Conservation (phyloP, 768 basidiomycete genomes). For the Termitomyces sp. region DNA sequence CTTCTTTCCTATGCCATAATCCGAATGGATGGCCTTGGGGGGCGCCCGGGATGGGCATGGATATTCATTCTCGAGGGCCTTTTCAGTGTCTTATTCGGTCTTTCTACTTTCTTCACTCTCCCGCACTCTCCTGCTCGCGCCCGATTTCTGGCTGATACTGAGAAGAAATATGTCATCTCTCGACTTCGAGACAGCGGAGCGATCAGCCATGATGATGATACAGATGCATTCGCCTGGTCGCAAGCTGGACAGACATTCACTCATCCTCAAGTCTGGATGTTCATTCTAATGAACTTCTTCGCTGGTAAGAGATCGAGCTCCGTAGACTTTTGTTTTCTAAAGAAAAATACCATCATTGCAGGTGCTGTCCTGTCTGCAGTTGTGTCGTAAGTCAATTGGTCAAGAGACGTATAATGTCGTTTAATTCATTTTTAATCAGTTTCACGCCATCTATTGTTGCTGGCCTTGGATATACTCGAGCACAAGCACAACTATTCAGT, state of each 20-base stretch:
- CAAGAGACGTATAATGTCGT: too few species aligned
- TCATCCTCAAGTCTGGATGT: constrained; percentile 22
- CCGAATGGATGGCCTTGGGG: constrained; percentile 41
- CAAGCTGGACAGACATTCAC: constrained; percentile 29
- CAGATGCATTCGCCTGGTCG: constrained; percentile 33
- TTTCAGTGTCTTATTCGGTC: constrained; percentile 43
- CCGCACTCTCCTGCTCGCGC: constrained; percentile 34
- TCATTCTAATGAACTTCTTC: too few species aligned
- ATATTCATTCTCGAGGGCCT: constrained; percentile 51
- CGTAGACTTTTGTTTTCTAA: too few species aligned
- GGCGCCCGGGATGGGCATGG: constrained; percentile 57
- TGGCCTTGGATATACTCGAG: constrained; percentile 41
- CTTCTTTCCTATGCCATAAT: constrained; percentile 53
- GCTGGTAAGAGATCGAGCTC: too few species aligned
- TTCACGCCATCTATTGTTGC: constrained; percentile 60
- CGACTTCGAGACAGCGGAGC: constrained; percentile 30
- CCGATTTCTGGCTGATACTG: constrained; percentile 30
- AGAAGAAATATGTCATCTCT: constrained; percentile 32
- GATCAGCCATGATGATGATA: constrained; percentile 19
- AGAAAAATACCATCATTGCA: too few species aligned
- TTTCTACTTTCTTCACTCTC: constrained; percentile 35
- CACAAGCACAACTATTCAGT: constrained; percentile 45
- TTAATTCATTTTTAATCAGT: too few species aligned
- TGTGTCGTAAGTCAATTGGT: too few species aligned
- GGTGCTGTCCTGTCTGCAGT: constrained; percentile 30